Evolutionary conservation across 1,284 basidiomycete species (phyloP), one percentile per base, ranked within the genome.

Genomic region (Quambalaria eucalypti): DNA sequence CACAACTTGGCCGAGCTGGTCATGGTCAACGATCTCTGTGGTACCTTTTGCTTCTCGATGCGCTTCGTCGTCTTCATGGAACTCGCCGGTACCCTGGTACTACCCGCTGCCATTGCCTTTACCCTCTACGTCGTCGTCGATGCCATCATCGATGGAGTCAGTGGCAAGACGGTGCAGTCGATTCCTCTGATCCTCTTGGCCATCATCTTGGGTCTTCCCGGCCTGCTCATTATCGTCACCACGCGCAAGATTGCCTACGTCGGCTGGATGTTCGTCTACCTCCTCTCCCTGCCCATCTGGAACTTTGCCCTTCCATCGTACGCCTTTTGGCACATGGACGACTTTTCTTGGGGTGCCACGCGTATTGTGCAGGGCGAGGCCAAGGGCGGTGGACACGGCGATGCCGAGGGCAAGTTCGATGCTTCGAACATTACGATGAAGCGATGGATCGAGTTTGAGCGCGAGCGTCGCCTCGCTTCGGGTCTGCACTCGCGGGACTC

Each of bases 351-450:
- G 77, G 78, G 78, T 48, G 71, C 75, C 49, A 78, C 78, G 19
- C 77, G 72, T 55, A 56, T 72, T n/a, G 68, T 74, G 48, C 68
- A 73, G 48, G 73, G 73, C 50, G 73, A 75, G 36, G 63, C 64
- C 51, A 73, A 71, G 59, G 69, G 66, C 59, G 67, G 63, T 48
- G 52, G 57, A 33, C 71, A 75, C 55, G 67, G 68, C 40, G 65
- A 67, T 26, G 65, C 66, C 9, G 69, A 87, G 57, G 95, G 93
- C 76, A 87, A 88, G 74, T 98, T 98, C 71, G 93, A 98, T 78
- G 91, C 91, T 33, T 83, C 84, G 50, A 84, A 93, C 78, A 98
- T 98, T 71, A 87, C 93, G 38, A 97, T 97, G 95, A 98, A 97
- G 81, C 84, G 90, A 49, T 98, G 93, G 93, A 89, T 85, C 49